phyloP scores from a whole-genome alignment of 805 yeast genomes.

The Ogataea angusta region DNA sequence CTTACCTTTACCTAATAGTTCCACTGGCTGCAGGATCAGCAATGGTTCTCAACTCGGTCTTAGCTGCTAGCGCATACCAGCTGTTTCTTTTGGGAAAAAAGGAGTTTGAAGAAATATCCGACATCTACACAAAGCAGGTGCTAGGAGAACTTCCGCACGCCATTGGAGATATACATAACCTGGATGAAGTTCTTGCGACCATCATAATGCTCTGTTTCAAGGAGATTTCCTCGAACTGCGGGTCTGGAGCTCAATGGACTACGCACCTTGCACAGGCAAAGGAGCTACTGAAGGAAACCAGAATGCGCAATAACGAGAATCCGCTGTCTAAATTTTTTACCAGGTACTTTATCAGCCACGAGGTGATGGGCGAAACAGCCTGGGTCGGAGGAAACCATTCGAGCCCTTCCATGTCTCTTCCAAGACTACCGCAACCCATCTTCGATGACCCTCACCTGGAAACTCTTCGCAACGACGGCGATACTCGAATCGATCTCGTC shows the following conservation, averaged over 20 bases:
- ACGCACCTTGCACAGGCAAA: constrained; percentile 35
- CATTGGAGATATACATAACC: constrained; percentile 27
- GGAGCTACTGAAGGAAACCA: constrained; percentile 15
- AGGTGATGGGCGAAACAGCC: constrained; percentile 43
- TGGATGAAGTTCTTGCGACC: constrained; percentile 32
- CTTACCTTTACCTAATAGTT: constrained; percentile 36
- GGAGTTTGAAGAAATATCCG: constrained; percentile 28
- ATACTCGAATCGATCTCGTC: constrained; percentile 36
- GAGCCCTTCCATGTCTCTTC: constrained; percentile 1
- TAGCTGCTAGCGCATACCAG: constrained; percentile 39
- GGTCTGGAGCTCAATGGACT: constrained; percentile 37
- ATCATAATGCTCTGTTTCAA: constrained; percentile 39
- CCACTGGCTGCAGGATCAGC: constrained; percentile 36
- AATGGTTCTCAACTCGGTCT: constrained; percentile 33
- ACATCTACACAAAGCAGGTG: constrained; percentile 28
- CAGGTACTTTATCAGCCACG: constrained; percentile 40
- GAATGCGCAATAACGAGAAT: constrained; percentile 23
- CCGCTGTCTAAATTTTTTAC: constrained; percentile 37
- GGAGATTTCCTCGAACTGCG: constrained; percentile 41
- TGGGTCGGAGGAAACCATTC: constrained; percentile 29
- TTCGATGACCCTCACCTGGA: constrained; percentile 32
- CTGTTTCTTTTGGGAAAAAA: constrained; percentile 30
- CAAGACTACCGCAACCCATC: background rate
- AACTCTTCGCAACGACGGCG: constrained; percentile 32
- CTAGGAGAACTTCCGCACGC: constrained; percentile 31